These are phyloP conservation scores for Colletotrichum magnum DNA, from an alignment of 2,329 filamentous ascomycete species.

Conservation along the genomic window DNA sequence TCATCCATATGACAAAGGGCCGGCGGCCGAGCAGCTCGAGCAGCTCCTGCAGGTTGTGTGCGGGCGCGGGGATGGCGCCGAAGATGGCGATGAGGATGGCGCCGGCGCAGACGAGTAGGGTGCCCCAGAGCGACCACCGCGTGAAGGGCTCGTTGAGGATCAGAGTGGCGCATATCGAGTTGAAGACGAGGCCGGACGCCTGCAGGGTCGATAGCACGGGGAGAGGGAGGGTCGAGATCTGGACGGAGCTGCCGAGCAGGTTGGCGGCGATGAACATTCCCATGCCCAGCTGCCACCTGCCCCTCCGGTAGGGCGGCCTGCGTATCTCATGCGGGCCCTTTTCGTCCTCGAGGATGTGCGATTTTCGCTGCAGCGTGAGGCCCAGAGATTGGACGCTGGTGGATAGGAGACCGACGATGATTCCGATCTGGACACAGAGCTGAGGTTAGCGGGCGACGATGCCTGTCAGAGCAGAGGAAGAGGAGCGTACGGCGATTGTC, in stretches of 20 bases:
- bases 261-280: slow-evolving; percentile 97
- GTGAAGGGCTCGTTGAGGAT: slow-evolving; percentile 96
- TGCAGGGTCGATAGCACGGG: slow-evolving; percentile 96
- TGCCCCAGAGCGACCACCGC: slow-evolving; percentile 91
- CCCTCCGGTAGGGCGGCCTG: slow-evolving; percentile 88
- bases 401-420: slow-evolving; percentile 92
- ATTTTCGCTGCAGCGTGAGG: slow-evolving; percentile 96
- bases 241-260: slow-evolving; percentile 93
- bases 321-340: slow-evolving; percentile 84
- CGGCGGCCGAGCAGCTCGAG: slow-evolving; percentile 80
- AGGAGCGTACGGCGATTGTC: slow-evolving; percentile 77
- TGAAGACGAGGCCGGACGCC: slow-evolving; percentile 96
- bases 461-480: slow-evolving; percentile 4
- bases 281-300: slow-evolving; percentile 98
- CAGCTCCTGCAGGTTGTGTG: slow-evolving; percentile 88
- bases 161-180: slow-evolving; percentile 95
- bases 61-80: slow-evolving; percentile 92
- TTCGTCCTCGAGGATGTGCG: slow-evolving; percentile 97
- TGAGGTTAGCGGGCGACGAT: slow-evolving; percentile 23
- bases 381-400: slow-evolving; percentile 96
- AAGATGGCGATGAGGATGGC: slow-evolving; percentile 95
- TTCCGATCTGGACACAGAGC: slow-evolving; percentile 77
- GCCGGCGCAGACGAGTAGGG: slow-evolving; percentile 86
- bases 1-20: slow-evolving; percentile 91
- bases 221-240: slow-evolving; percentile 95